phyloP scores from a whole-genome alignment of 1,284 basidiomycete genomes.

The Rhodotorula sp. region DNA sequence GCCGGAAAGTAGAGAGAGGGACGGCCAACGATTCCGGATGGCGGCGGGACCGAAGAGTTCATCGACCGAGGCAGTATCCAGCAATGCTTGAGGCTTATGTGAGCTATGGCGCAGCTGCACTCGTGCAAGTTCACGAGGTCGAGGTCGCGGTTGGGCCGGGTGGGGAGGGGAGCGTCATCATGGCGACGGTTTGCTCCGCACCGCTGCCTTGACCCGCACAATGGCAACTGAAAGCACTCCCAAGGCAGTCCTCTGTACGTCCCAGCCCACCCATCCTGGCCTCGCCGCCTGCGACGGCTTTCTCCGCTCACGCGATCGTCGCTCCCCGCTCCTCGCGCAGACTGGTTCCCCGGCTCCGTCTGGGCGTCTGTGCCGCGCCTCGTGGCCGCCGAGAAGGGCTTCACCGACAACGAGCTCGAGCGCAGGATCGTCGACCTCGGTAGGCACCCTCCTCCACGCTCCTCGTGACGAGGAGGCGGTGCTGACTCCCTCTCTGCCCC shows the following conservation, averaged over 20 bases:
- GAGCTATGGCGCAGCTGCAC: no score
- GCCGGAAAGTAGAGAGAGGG: no score
- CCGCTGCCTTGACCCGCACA: not conserved
- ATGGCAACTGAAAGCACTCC: conserved; percentile 11
- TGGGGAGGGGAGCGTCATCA: not conserved
- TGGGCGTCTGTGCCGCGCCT: conserved; percentile 53
- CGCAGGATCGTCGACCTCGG: conserved; percentile 52
- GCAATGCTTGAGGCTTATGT: no score
- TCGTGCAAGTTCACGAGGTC: not conserved
- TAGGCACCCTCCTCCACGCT: conserved; percentile 48
- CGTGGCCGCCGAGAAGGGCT: conserved; percentile 54
- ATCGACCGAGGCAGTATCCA: no score
- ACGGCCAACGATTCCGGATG: no score
- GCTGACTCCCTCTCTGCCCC: not conserved
- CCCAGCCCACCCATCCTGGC: no score
- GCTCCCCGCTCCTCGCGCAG: not conserved
- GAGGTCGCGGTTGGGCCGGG: no score
- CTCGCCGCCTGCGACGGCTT: not conserved
- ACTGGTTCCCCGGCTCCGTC: conserved; percentile 46
- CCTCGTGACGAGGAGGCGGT: not conserved
- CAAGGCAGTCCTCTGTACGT: conserved; percentile 23
- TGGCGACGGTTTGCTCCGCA: not conserved
- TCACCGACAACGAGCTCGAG: conserved; percentile 49
- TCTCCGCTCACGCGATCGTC: not conserved
- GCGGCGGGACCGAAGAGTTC: no score